These are phyloP conservation scores for Mucor sp. DNA, from an alignment of 371 early-diverging fungal genomes.

Conservation along the genomic window DNA sequence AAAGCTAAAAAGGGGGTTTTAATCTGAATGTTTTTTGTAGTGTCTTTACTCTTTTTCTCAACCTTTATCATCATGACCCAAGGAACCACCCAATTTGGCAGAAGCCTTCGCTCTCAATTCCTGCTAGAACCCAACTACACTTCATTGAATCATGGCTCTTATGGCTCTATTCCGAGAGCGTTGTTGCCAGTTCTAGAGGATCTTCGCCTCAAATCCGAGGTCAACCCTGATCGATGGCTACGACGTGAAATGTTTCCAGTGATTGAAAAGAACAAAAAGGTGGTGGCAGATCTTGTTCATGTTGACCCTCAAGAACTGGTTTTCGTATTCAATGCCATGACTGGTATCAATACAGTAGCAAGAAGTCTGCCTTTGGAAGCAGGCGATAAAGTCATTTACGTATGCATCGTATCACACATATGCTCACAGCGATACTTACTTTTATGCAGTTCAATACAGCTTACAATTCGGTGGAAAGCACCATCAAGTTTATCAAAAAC, in stretches of 20 bases:
- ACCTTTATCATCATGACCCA: neutral
- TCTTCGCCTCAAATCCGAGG: conserved; percentile 12
- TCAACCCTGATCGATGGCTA: conserved; percentile 23
- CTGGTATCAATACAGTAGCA: conserved; percentile 42
- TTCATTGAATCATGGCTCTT: conserved; percentile 49
- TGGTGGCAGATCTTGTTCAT: conserved; percentile 28
- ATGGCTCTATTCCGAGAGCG: conserved; percentile 29
- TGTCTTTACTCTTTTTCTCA: neutral
- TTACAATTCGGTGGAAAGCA: conserved; percentile 49
- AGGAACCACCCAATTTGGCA: conserved; percentile 32
- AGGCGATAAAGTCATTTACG: conserved; percentile 44
- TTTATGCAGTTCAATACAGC: conserved; percentile 42
- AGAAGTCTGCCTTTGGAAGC: conserved; percentile 44
- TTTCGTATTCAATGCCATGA: conserved; percentile 42
- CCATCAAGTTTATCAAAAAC: conserved; percentile 38
- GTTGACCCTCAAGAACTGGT: conserved; percentile 43
- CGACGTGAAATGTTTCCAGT: conserved; percentile 15
- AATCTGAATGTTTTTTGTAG: neutral
- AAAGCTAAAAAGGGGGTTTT: neutral
- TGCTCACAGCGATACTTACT: neutral
- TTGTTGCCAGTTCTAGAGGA: conserved; percentile 16
- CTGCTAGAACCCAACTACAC: conserved; percentile 41
- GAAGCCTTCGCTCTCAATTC: conserved; percentile 41
- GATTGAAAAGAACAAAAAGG: conserved; percentile 5
- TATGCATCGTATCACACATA: neutral